Percentiles rank a stretch among this genome's conserved stretches.
phyloP scores from a whole-genome alignment of 352 stramenopile genomes.

The Phytophthora fragariaefolia region DNA sequence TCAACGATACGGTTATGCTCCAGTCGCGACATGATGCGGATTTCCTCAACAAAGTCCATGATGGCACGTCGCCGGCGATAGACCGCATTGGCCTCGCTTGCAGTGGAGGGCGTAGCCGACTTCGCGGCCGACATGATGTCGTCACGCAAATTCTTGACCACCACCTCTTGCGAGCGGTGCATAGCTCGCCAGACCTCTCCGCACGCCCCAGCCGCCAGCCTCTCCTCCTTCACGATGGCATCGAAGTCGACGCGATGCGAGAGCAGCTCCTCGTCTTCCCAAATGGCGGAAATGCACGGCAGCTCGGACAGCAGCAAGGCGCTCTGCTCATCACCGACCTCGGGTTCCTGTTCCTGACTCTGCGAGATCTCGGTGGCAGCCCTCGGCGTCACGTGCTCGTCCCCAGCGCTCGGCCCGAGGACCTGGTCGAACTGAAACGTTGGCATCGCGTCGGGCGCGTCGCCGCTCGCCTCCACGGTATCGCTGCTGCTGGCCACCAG shows the following conservation, averaged over 20 bases:
- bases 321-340: conserved; percentile 5
- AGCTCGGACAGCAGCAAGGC: conserved; percentile 11
- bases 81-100: conserved; percentile 5
- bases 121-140: conserved; percentile 18
- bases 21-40: conserved; percentile 52
- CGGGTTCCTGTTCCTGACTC: conserved; percentile 3
- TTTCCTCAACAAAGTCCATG: conserved; percentile 56
- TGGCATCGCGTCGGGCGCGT: conserved; percentile 1
- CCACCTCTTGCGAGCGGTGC: conserved; percentile 47
- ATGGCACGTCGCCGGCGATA: conserved; percentile 33
- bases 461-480: conserved; percentile 7
- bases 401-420: not conserved
- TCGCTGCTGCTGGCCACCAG: conserved; percentile 22
- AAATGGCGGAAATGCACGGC: conserved; percentile 39
- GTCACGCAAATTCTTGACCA: conserved; percentile 48
- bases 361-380: conserved; percentile 16
- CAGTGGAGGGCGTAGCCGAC: conserved; percentile 10
- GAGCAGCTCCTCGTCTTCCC: conserved; percentile 70
- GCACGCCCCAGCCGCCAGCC: conserved; percentile 42
- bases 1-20: conserved; percentile 59
- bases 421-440: conserved; percentile 25
- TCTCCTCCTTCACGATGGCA: conserved; percentile 36
- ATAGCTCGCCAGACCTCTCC: conserved; percentile 57
- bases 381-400: conserved; percentile 13
- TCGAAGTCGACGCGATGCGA: conserved; percentile 55